Conservation (phyloP, 208 protist species). For the Acanthamoeba sp. region DNA sequence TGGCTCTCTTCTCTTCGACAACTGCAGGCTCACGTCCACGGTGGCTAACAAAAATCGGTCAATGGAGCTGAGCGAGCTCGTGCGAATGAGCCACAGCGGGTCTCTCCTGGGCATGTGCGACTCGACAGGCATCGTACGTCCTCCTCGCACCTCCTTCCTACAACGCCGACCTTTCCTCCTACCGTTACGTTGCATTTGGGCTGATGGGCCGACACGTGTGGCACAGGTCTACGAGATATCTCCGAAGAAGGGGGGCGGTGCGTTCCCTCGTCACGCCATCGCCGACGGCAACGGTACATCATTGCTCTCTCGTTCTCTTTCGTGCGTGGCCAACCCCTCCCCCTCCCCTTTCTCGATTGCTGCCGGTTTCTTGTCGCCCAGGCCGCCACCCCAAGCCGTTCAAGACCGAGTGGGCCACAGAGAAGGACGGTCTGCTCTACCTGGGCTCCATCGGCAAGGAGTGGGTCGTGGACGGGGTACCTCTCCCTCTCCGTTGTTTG, state of each 20-base stretch:
- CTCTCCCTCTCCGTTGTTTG: not conserved
- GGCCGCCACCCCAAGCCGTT: conserved; percentile 60
- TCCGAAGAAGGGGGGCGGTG: conserved; percentile 14
- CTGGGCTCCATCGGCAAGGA: conserved; percentile 87
- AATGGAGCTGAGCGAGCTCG: conserved; percentile 75
- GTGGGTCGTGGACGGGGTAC: conserved; percentile 79
- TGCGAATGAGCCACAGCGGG: conserved; percentile 27
- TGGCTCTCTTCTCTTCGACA: not conserved
- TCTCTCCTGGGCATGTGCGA: conserved; percentile 71
- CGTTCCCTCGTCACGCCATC: conserved; percentile 65
- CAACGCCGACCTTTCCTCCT: not conserved
- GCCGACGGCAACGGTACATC: conserved; percentile 69
- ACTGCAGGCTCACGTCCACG: conserved; percentile 60
- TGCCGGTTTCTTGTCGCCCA: not conserved
- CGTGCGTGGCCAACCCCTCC: too few species aligned
- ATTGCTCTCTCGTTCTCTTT: not conserved
- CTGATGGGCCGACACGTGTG: not conserved
- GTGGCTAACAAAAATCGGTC: conserved; percentile 73
- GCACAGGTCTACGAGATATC: conserved; percentile 71
- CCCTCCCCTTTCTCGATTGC: too few species aligned
- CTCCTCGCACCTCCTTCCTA: not conserved
- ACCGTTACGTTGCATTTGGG: not conserved
- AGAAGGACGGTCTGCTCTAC: conserved; percentile 83
- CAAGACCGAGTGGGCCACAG: conserved; percentile 86
- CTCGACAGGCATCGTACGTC: conserved; percentile 65